Evolutionary conservation across 768 basidiomycete species (phyloP), one percentile per base, ranked within the genome.

Genomic region (Termitomyces sp.): DNA sequence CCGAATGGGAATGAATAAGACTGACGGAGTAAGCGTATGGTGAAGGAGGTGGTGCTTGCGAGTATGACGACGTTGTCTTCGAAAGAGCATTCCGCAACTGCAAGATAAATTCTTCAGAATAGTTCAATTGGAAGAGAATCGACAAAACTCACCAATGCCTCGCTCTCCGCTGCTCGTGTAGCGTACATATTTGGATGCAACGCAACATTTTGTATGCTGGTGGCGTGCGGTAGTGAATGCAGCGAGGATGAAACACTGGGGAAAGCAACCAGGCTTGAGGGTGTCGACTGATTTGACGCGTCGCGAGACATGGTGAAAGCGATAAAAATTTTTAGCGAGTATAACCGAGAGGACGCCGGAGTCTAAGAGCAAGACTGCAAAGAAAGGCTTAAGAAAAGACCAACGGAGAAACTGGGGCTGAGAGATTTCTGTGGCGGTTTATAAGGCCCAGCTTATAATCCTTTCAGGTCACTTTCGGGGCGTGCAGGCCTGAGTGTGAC

Each of bases 121-220:
- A 21, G 35, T 53, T 26, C n/a, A 33, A 42, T 28, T 21, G 21
- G 43, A 31, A 1, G 40, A 12, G 12, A 43, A 56, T 41, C 28
- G 35, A 38, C 5, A 2, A 43, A 28, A 65, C 72, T 55, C 42
- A 88, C 88, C 80, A 90, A 88, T 41, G 86, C 87, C 70, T 90
- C 84, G 63, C 88, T 88, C 69, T 88, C 82, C 5, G 83, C 81
- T 35, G 83, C 81, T 37, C 81, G 80, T 56, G 82, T 79, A 1
- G 83, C 81, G 65, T 86, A 86, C 84, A 87, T 84, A 64, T 75
- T 80, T 1, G 81, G 82, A 70, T 91, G 88, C 1, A 91, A 73
- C 0, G 82, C 73, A 30, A 91, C 78, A 63, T 76, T 77, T 62
- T 81, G 78, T 51, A 91, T 76, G 70, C 79, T 86, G 64, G 83